A percentile compares a stretch with the other conserved stretches of the same genome.
phyloP scores from a whole-genome alignment of 2,329 filamentous ascomycete species.

The Beauveria rudraprayagi region DNA sequence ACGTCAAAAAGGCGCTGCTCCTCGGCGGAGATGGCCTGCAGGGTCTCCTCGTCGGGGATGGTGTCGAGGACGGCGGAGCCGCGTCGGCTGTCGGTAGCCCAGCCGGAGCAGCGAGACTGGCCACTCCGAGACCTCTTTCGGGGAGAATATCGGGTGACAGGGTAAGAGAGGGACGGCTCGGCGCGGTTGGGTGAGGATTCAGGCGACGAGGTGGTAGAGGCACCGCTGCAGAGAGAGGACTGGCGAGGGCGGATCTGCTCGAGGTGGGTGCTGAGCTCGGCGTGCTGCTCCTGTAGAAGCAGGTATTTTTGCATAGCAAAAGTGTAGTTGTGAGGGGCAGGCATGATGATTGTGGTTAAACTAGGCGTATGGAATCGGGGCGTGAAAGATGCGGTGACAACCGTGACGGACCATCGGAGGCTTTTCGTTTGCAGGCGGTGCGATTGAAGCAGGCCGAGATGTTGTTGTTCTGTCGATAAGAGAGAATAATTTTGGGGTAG shows the following conservation, averaged over 20 bases:
- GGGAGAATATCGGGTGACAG: conserved; percentile 36
- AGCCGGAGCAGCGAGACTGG: conserved; percentile 26
- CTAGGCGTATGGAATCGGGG: conserved; percentile 15
- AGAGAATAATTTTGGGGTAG: background rate
- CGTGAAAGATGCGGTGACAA: conserved; percentile 19
- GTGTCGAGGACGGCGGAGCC: conserved; percentile 26
- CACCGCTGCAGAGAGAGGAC: conserved; percentile 22
- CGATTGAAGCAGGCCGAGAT: background rate
- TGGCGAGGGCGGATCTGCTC: conserved; percentile 40
- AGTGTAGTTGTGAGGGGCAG: conserved; percentile 28
- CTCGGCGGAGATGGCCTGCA: conserved; percentile 42
- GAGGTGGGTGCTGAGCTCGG: conserved; percentile 43
- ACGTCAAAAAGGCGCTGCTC: conserved; percentile 47
- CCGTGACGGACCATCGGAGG: conserved; percentile 27
- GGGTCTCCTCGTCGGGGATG: conserved; percentile 38
- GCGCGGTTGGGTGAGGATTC: conserved; percentile 52
- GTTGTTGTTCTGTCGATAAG: background rate
- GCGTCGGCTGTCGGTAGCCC: conserved; percentile 20
- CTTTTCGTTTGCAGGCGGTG: background rate
- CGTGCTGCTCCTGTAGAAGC: conserved; percentile 45
- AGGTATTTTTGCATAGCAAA: conserved; percentile 48
- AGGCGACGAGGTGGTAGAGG: conserved; percentile 34
- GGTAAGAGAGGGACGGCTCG: conserved; percentile 40
- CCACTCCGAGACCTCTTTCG: conserved; percentile 22
- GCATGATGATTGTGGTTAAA: conserved; percentile 20